Evolutionary conservation across 768 basidiomycete genomes (phyloP).

Genomic region (Suillus ampliporus): DNA sequence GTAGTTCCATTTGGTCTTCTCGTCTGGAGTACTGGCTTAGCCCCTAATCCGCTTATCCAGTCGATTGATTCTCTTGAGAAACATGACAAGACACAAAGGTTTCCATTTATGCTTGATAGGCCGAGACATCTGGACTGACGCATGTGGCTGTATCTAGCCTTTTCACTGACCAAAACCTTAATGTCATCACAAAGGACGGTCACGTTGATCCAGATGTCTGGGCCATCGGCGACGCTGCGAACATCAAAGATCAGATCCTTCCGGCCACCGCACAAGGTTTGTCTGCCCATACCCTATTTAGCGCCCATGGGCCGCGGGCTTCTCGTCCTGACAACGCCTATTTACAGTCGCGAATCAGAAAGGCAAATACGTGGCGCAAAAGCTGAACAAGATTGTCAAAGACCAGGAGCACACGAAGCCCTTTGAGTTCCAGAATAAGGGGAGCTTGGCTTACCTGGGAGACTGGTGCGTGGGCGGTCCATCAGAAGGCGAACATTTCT

Average conservation of each 20-base stretch:
- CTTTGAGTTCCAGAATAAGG: slow-evolving; percentile 75
- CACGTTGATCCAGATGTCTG: slow-evolving; percentile 70
- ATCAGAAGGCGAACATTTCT: slow-evolving; percentile 8
- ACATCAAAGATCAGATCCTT: slow-evolving; percentile 58
- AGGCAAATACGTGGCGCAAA: slow-evolving; percentile 67
- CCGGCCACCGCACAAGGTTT: slow-evolving; percentile 88
- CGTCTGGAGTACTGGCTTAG: slow-evolving; percentile 88
- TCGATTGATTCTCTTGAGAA: slow-evolving; percentile 65
- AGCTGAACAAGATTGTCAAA: slow-evolving; percentile 67
- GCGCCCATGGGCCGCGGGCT: slow-evolving; percentile 28
- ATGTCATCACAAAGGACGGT: slow-evolving; percentile 60
- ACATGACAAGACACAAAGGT: slow-evolving; percentile 63
- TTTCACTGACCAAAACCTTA: slow-evolving; percentile 62
- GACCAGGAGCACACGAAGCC: slow-evolving; percentile 51
- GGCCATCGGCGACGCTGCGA: slow-evolving; percentile 82
- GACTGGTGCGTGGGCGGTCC: slow-evolving; percentile 56
- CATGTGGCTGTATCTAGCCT: slow-evolving; percentile 36
- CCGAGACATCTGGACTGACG: slow-evolving; percentile 34
- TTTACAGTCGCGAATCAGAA: slow-evolving; percentile 76
- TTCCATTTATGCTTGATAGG: slow-evolving; percentile 17
- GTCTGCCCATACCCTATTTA: slow-evolving; percentile 22
- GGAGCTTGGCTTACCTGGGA: slow-evolving; percentile 82
- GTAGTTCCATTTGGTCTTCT: slow-evolving; percentile 81
- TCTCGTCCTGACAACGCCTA: slow-evolving; percentile 14
- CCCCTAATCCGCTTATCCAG: slow-evolving; percentile 79